These are phyloP conservation scores for Hyphopichia wangnamkhiaoensis DNA, from an alignment of 1,139 yeast genomes.

Conservation along the genomic window DNA sequence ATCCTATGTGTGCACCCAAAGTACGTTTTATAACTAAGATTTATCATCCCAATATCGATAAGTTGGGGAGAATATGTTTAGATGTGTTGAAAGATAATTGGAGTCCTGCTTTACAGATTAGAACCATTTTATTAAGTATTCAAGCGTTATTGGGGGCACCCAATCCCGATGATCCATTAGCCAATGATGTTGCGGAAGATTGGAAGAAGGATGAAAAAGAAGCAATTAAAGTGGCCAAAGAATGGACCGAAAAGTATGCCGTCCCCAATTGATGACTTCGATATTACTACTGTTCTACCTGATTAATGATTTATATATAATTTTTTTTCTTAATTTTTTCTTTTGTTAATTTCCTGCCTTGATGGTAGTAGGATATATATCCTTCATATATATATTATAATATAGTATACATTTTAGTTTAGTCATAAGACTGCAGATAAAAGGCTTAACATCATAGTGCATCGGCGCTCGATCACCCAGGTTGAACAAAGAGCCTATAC, in stretches of 20 bases:
- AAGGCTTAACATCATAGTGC: no score
- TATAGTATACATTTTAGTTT: no score
- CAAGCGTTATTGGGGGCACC: slow-evolving; percentile 96
- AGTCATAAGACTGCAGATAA: no score
- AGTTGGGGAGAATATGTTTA: slow-evolving; percentile 90
- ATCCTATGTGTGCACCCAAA: slow-evolving; percentile 93
- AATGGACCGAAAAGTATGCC: slow-evolving; percentile 82
- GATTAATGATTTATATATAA: no score
- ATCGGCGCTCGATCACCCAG: no score
- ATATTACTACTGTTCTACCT: no score
- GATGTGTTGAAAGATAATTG: slow-evolving; percentile 90
- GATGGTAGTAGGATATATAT: no score
- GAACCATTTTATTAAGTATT: slow-evolving; percentile 88
- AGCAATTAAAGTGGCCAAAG: slow-evolving; percentile 82
- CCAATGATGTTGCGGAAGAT: slow-evolving; percentile 95
- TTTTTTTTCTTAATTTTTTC: no score
- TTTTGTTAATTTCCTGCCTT: no score
- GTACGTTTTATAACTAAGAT: slow-evolving; percentile 90
- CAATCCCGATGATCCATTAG: slow-evolving; percentile 97
- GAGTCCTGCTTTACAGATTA: slow-evolving; percentile 97
- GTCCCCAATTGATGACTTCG: not conserved
- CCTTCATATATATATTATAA: no score
- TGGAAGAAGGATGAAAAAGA: slow-evolving; percentile 86
- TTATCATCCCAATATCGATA: slow-evolving; percentile 95
- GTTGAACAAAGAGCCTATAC: no score